These are phyloP conservation scores for Polytrichum commune DNA, from an alignment of 225 moss, liverwort and hornwort genomes.

Conservation along the genomic window DNA sequence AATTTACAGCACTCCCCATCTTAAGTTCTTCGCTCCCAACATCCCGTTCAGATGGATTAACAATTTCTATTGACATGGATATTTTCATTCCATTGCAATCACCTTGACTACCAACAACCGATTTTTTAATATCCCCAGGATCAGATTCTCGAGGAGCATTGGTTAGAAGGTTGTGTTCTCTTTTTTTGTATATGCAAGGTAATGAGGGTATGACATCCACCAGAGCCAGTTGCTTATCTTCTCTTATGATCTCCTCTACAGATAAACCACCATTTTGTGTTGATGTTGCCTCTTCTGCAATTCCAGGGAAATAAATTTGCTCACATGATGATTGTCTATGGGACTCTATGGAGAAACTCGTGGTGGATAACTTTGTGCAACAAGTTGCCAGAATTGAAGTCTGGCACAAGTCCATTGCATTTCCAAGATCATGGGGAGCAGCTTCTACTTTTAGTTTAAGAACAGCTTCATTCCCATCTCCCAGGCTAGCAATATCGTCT, in stretches of 20 bases:
- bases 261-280: no score
- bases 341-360: neutral
- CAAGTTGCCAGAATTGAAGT: neutral
- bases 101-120: neutral
- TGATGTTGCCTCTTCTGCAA: no score
- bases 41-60: neutral
- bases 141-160: no score
- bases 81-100: neutral
- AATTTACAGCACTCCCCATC: neutral
- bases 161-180: no score
- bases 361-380: neutral
- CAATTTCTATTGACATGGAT: neutral
- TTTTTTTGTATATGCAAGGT: no score
- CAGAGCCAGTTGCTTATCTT: no score
- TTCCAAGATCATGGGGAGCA: neutral
- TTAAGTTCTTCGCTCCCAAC: neutral
- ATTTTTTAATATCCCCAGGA: no score
- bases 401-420: neutral
- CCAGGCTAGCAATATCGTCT: neutral
- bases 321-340: neutral
- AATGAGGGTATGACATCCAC: no score
- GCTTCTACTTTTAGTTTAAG: neutral
- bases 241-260: no score
- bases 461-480: neutral
- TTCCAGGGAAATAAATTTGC: no score